Conservation (phyloP, 2,329 filamentous ascomycete genomes). For the Fusarium sp. region DNA sequence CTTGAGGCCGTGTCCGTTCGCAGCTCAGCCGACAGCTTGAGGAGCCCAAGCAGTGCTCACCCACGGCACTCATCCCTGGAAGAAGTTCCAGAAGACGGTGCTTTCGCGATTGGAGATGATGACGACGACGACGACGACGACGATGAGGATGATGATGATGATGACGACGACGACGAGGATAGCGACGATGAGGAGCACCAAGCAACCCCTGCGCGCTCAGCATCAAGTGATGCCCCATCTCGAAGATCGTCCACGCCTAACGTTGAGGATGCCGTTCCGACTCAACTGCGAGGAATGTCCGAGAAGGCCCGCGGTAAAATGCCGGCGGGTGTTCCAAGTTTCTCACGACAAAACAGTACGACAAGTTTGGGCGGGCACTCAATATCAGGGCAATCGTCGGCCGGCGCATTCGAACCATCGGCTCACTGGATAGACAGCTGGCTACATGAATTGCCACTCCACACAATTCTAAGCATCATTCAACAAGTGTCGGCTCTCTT, state of each 20-base stretch:
- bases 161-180: constrained; percentile 68
- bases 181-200: constrained; percentile 63
- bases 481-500: constrained; percentile 72
- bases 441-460: constrained; percentile 90
- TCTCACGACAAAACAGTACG: constrained; percentile 91
- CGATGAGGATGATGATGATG: constrained; percentile 70
- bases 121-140: constrained; percentile 75
- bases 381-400: constrained; percentile 66
- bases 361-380: constrained; percentile 80
- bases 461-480: constrained; percentile 85
- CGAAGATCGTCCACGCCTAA: constrained; percentile 76
- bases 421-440: constrained; percentile 91
- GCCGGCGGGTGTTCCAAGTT: constrained; percentile 83
- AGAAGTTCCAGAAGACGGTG: constrained; percentile 70
- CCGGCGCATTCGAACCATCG: constrained; percentile 80
- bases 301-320: constrained; percentile 97
- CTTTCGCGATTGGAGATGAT: constrained; percentile 91
- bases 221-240: constrained; percentile 72
- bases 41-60: constrained; percentile 65
- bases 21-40: constrained; percentile 75
- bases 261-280: constrained; percentile 82
- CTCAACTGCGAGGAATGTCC: constrained; percentile 91
- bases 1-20: constrained; percentile 64
- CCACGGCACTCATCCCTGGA: constrained; percentile 48
- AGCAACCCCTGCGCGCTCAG: constrained; percentile 72